These are phyloP conservation scores for Ustilago crameri DNA, from an alignment of 1,284 basidiomycete species.

Conservation along the genomic window DNA sequence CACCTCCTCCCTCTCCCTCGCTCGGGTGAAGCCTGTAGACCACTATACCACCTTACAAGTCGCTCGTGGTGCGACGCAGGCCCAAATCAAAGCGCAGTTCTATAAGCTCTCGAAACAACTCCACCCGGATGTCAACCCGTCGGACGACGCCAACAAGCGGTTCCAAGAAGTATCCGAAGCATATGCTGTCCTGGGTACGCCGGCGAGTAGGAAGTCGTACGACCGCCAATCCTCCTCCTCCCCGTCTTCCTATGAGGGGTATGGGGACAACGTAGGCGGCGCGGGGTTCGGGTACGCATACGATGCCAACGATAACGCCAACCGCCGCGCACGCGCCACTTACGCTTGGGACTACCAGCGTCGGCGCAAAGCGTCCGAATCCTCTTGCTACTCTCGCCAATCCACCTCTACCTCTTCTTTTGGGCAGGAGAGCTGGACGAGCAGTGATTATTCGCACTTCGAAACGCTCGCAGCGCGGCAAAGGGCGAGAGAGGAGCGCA, in stretches of 20 bases:
- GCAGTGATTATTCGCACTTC: conserved; percentile 21
- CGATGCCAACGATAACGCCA: conserved; percentile 45
- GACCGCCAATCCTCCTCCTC: conserved; percentile 14
- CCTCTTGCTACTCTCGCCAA: too few species aligned
- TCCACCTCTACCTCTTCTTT: too few species aligned
- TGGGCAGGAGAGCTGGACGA: too few species aligned
- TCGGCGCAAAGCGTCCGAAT: conserved; percentile 17
- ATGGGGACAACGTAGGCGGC: conserved; percentile 28
- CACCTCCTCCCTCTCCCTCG: neutral
- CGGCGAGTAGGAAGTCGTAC: conserved; percentile 17
- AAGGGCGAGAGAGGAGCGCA: conserved; percentile 33
- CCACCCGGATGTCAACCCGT: conserved; percentile 64
- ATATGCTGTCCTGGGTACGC: conserved; percentile 58
- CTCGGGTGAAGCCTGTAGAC: conserved; percentile 10
- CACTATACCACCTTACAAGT: conserved; percentile 55
- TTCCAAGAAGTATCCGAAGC: conserved; percentile 67
- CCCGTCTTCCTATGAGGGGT: neutral
- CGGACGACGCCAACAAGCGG: conserved; percentile 58
- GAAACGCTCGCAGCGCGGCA: conserved; percentile 42
- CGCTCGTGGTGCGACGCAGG: conserved; percentile 46
- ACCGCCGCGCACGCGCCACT: conserved; percentile 54
- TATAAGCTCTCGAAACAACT: conserved; percentile 66
- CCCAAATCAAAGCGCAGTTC: conserved; percentile 67
- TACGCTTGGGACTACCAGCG: conserved; percentile 67
- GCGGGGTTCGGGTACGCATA: conserved; percentile 28